These are phyloP conservation scores for Astrothelium macrocarpum DNA, from an alignment of 495 filamentous ascomycete genomes.

Conservation along the genomic window DNA sequence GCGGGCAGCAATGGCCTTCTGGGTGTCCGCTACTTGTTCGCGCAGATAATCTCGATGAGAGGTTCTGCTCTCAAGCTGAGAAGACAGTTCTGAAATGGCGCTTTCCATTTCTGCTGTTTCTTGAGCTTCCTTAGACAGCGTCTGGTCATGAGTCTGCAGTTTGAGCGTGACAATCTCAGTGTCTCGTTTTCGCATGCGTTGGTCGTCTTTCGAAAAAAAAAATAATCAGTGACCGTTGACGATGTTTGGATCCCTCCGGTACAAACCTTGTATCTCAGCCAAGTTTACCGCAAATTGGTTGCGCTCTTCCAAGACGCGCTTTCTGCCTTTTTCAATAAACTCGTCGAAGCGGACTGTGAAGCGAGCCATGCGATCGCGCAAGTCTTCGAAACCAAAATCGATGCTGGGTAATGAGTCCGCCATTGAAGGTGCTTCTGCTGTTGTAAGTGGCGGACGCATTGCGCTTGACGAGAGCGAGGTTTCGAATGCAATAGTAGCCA, in stretches of 20 bases:
- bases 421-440: constrained; percentile 50
- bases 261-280: constrained; percentile 75
- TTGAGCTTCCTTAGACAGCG: constrained; percentile 72
- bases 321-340: constrained; percentile 84
- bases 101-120: constrained; percentile 83
- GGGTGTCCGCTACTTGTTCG: constrained; percentile 68
- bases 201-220: constrained; percentile 60
- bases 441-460: constrained; percentile 29
- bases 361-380: constrained; percentile 87
- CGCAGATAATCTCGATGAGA: constrained; percentile 62
- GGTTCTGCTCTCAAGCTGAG: constrained; percentile 66
- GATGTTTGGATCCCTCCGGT: not conserved
- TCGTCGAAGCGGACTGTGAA: constrained; percentile 88
- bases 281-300: constrained; percentile 89
- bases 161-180: constrained; percentile 77
- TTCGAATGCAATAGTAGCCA: constrained; percentile 36
- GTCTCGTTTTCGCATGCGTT: constrained; percentile 77
- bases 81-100: constrained; percentile 62
- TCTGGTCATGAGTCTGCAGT: constrained; percentile 63
- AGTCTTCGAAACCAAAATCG: constrained; percentile 92
- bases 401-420: constrained; percentile 80
- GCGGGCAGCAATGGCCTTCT: constrained; percentile 55
- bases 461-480: constrained; percentile 20
- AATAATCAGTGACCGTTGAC: constrained; percentile 18
- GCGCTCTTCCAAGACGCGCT: constrained; percentile 79